phyloP scores from a whole-genome alignment of 805 yeast genomes.

The Metahyphopichia silvanorum region DNA sequence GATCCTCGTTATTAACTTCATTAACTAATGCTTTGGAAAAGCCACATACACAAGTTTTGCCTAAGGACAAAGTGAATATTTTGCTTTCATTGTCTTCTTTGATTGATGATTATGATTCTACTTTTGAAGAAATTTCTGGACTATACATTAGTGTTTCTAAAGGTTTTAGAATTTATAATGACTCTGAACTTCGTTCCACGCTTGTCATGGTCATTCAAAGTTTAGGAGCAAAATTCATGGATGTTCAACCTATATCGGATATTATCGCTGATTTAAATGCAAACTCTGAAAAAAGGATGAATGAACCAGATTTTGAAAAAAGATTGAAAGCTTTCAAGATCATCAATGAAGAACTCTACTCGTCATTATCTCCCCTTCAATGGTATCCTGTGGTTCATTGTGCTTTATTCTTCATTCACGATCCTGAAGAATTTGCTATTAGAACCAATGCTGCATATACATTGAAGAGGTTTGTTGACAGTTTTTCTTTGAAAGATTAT shows the following conservation, averaged over 20 bases:
- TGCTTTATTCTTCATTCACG: conserved; percentile 67
- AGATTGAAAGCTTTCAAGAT: conserved; percentile 64
- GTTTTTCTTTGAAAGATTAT: conserved; percentile 27
- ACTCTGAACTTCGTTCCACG: conserved; percentile 57
- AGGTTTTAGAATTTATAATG: conserved; percentile 57
- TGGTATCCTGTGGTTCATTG: conserved; percentile 81
- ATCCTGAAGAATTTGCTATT: conserved; percentile 74
- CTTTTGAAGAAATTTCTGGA: conserved; percentile 46
- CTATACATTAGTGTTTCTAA: conserved; percentile 52
- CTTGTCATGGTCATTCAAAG: conserved; percentile 58
- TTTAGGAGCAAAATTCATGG: conserved; percentile 53
- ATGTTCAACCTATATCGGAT: conserved; percentile 40
- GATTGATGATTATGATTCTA: conserved; percentile 50
- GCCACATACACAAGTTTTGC: conserved; percentile 49
- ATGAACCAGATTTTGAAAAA: conserved; percentile 76
- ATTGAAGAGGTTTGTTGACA: conserved; percentile 64
- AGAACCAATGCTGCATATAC: conserved; percentile 72
- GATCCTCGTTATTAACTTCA: conserved; percentile 51
- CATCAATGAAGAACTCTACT: conserved; percentile 56
- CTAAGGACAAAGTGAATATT: conserved; percentile 53
- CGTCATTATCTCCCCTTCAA: conserved; percentile 45
- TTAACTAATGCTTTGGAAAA: conserved; percentile 60
- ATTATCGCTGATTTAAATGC: conserved; percentile 70
- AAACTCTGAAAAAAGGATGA: conserved; percentile 56
- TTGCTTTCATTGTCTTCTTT: conserved; percentile 56